Evolutionary conservation across 768 basidiomycete genomes (phyloP).

Genomic region (Russula griseocarnosa): DNA sequence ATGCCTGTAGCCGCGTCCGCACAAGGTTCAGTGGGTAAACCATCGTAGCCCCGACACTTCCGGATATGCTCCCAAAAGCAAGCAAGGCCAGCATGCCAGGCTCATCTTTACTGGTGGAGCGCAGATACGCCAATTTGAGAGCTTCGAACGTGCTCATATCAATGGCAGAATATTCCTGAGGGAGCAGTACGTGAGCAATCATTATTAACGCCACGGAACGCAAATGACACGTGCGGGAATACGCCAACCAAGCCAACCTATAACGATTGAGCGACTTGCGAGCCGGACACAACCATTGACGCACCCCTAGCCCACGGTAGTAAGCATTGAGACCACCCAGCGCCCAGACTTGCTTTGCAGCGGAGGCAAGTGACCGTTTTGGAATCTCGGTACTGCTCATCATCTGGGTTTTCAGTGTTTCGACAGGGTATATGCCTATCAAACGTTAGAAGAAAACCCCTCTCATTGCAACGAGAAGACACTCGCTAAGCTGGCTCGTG

Average conservation of each 20-base stretch:
- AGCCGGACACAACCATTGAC: slow-evolving; percentile 35
- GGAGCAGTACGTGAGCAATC: slow-evolving; percentile 20
- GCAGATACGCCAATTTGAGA: slow-evolving; percentile 83
- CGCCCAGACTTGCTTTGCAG: slow-evolving; percentile 70
- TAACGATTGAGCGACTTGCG: slow-evolving; percentile 27
- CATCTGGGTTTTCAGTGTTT: slow-evolving; percentile 98
- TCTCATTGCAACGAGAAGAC: slow-evolving; percentile 17
- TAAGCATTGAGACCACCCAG: slow-evolving; percentile 78
- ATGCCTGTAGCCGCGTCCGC: slow-evolving; percentile 92
- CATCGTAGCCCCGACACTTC: slow-evolving; percentile 87
- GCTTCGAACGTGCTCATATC: slow-evolving; percentile 98
- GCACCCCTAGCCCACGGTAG: slow-evolving; percentile 85
- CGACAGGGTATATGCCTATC: slow-evolving; percentile 91
- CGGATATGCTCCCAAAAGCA: slow-evolving; percentile 88
- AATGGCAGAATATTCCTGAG: slow-evolving; percentile 77
- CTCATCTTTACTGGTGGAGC: slow-evolving; percentile 84
- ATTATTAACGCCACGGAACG: neutral
- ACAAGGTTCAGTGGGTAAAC: slow-evolving; percentile 93
- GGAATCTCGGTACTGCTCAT: slow-evolving; percentile 78
- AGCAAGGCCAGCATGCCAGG: slow-evolving; percentile 84
- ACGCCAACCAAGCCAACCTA: slow-evolving; percentile 95
- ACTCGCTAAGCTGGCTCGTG: slow-evolving; percentile 80
- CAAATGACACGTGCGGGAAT: slow-evolving; percentile 68
- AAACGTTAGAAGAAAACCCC: slow-evolving; percentile 29
- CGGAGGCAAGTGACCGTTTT: slow-evolving; percentile 54